Base-by-base conservation (phyloP, 352 stramenopile genomes). In the Sclerospora graminicola region DNA sequence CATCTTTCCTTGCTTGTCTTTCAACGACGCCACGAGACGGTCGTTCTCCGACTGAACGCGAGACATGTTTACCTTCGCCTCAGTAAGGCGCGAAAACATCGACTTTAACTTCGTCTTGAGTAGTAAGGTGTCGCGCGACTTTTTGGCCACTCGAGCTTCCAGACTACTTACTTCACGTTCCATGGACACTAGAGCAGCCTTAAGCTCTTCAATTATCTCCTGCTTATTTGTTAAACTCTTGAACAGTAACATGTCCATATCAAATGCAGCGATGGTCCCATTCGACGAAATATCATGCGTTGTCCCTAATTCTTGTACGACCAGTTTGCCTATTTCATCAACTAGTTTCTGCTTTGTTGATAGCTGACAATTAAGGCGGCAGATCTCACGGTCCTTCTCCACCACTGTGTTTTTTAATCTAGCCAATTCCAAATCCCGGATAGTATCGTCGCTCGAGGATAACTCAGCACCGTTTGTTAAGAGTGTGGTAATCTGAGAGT, bases 311-410 rank as follows among this genome's bases (percentile, higher is more conserved):
- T 84, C 68, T 45, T 83, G 52, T 20, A 60, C 55, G 30, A 85
- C 73, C 41, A 71, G 70, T 32, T 70, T 69, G 15, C 69, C 70
- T 31, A 89, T 78, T 43, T 89, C 74, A 11, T 84, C 72, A 11
- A 87, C 59, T 4, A 89, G 63, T 45, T 81, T 84, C 57, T 84
- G 81, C 53, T 89, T 85, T 14, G 72, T 85, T 23, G 74, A 85
- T 45, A 89, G 40, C 46, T 86, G 66, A 60, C 85, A 74, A 31
- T 89, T 82, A 8, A 89, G 49, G 34, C 72, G 63, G 54, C 77
- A 89, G 27, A 89, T 87, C 54, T 89, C 74, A n/a, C 72, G 69
- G 21, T 89, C 74, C 48, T 87, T 89, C 43, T 85, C 77, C 41
- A 74, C 60, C 19, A 89, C 48, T 13, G 62, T 57, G 11, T 46